Conservation (phyloP, 345 rosid species). For the Salix udensis region DNA sequence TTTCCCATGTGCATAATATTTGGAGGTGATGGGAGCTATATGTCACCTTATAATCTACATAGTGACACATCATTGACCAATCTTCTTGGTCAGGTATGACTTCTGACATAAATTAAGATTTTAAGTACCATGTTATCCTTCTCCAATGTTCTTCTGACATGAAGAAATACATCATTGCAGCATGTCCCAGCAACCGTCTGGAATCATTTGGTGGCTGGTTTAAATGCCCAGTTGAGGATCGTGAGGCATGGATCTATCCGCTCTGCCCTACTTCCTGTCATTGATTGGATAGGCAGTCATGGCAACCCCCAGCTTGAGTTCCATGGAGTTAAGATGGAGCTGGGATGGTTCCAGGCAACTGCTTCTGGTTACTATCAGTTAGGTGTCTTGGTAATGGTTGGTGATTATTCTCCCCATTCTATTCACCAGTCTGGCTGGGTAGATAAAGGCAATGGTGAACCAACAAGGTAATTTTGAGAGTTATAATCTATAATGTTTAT, state of each 20-base stretch:
- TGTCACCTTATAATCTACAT: conserved; percentile 90
- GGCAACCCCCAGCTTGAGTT: conserved; percentile 90
- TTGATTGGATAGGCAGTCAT: conserved; percentile 84
- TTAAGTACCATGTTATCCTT: neutral
- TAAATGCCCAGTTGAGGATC: conserved; percentile 91
- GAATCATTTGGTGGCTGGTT: conserved; percentile 92
- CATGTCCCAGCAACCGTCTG: conserved; percentile 88
- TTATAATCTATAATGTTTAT: neutral
- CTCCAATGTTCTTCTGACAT: conserved; percentile 11
- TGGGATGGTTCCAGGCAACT: conserved; percentile 98
- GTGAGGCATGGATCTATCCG: conserved; percentile 86
- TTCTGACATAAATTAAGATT: neutral
- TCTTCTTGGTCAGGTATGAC: conserved; percentile 86
- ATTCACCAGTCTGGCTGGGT: conserved; percentile 40
- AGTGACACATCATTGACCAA: conserved; percentile 72
- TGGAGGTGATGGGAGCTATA: conserved; percentile 96
- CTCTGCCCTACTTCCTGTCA: conserved; percentile 68
- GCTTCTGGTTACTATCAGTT: conserved; percentile 97
- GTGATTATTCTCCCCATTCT: conserved; percentile 47
- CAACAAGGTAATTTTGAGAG: conserved; percentile 48
- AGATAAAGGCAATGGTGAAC: conserved; percentile 42
- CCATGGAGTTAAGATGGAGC: conserved; percentile 78
- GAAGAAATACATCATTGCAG: conserved; percentile 34
- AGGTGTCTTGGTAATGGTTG: conserved; percentile 74
- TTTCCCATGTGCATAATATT: conserved; percentile 95